A percentile compares a stretch with the other conserved stretches of the same genome.
Conservation (phyloP, 495 filamentous ascomycete species). For the Letharia lupina region DNA sequence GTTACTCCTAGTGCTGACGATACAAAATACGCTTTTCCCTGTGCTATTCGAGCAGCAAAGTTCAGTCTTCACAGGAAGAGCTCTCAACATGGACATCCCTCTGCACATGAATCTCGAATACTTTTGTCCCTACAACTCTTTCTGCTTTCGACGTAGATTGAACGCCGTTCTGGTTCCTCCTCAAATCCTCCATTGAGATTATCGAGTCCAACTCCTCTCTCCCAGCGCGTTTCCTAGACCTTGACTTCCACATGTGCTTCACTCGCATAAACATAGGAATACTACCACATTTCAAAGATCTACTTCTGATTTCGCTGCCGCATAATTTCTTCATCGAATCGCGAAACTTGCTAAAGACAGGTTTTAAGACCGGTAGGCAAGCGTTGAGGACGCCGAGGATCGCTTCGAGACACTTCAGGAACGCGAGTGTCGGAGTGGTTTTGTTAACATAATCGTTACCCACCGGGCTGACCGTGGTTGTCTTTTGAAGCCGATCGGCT, state of each 20-base stretch:
- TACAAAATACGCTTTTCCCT: no score
- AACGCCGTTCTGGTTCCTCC: background rate
- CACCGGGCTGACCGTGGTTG: background rate
- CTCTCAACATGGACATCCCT: background rate
- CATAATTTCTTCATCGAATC: background rate
- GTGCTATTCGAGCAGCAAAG: no score
- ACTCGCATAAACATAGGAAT: conserved; percentile 2
- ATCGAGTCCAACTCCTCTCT: background rate
- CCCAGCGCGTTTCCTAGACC: background rate
- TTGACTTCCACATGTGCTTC: background rate
- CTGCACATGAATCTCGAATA: background rate
- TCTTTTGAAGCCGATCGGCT: conserved; percentile 5
- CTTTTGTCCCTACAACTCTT: background rate
- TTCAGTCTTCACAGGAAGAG: background rate
- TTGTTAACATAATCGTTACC: conserved; percentile 2
- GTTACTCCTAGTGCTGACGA: no score
- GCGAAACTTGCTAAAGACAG: conserved; percentile 12
- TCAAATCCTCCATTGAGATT: background rate
- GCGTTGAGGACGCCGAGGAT: conserved; percentile 20
- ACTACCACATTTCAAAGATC: conserved; percentile 5
- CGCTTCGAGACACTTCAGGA: conserved; percentile 14
- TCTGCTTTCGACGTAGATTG: background rate
- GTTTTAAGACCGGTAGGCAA: conserved; percentile 23
- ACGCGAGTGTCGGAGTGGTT: background rate
- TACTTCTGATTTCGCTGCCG: background rate